Conservation (phyloP, 495 filamentous ascomycete species). For the Trichoderma gamsii region DNA sequence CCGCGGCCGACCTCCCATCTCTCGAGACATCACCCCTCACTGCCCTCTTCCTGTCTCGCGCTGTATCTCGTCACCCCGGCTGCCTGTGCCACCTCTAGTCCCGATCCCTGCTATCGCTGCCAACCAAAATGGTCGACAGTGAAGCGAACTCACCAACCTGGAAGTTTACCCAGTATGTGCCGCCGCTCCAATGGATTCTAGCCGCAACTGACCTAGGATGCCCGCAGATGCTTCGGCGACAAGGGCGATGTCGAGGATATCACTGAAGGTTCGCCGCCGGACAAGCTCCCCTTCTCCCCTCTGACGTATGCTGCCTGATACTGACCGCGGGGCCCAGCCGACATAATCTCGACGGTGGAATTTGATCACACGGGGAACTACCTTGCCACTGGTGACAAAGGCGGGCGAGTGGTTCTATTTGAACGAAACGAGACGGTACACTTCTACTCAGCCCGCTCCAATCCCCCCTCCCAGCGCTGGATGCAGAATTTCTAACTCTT, state of each 20-base stretch:
- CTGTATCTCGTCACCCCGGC: constrained; percentile 7
- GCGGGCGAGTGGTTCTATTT: constrained; percentile 91
- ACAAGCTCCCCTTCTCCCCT: neutral
- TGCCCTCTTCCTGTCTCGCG: neutral
- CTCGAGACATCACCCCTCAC: neutral
- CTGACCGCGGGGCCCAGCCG: constrained; percentile 51
- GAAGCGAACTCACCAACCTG: constrained; percentile 90
- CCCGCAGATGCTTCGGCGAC: constrained; percentile 89
- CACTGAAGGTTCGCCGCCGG: constrained; percentile 72
- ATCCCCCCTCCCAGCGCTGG: neutral
- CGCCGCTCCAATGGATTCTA: neutral
- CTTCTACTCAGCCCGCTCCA: constrained; percentile 24
- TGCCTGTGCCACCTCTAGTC: constrained; percentile 9
- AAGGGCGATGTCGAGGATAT: constrained; percentile 99
- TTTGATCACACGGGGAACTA: constrained; percentile 99
- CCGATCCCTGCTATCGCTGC: constrained; percentile 16
- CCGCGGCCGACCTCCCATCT: neutral
- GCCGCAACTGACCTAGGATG: constrained; percentile 20
- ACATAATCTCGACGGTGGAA: constrained; percentile 99
- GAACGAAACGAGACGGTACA: constrained; percentile 93
- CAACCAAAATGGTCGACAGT: constrained; percentile 85
- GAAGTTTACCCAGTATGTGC: constrained; percentile 99
- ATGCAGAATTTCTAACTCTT: constrained; percentile 20
- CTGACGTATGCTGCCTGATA: constrained; percentile 14
- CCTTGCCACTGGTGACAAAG: constrained; percentile 95